Base-by-base conservation (phyloP, 2,329 filamentous ascomycete species). In the Aspergillus intermedius region DNA sequence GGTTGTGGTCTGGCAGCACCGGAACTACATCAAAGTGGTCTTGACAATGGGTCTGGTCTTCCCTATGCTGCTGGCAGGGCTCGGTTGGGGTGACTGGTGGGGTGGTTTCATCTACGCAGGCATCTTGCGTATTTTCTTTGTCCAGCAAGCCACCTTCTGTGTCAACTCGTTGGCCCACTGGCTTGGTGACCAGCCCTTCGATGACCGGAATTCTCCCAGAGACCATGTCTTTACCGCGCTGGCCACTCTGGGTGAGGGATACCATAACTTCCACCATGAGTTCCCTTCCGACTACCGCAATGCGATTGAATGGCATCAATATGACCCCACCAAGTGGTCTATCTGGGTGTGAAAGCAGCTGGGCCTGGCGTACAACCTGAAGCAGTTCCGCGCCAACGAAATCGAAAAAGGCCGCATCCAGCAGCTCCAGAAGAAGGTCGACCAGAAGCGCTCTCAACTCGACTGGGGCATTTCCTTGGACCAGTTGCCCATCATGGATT, bases 241-340 rank as follows among this genome's bases (percentile, higher is more conserved):
- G 23, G 13, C 25, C 2, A 43, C 41, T 7, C 19, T 43, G 5
- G 41, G 41, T 7, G 41, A 43, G 41, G 41, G 41, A 15, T 43
- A 43, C 15, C 41, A 43, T 43, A 43, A 43, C 21, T 28, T 43
- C 23, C 41, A 43, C 9, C 41, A 43, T 25, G 41, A 43, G 23
- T 43, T 43, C 22, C 41, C 41, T 60, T 89, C 86, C 12, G 87
- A 91, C 69, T 91, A 91, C 79, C 86, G 87, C 67, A 91, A 91
- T 67, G 87, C 86, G 52, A 90, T 91, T 60, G 77, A 87, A 71
- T 91, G 87, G 87, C 84, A 81, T 72, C 87, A 91, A 71, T 91
- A 91, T 64, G 87, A 91, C 68, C 87, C 87, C 45, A 91, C 87
- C 66, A 91, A 91, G 75, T 90, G 87, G 86, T 78, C 73, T 64